Evolutionary conservation across 2,329 filamentous ascomycete species (phyloP).

Genomic region (Diaporthe eres): DNA sequence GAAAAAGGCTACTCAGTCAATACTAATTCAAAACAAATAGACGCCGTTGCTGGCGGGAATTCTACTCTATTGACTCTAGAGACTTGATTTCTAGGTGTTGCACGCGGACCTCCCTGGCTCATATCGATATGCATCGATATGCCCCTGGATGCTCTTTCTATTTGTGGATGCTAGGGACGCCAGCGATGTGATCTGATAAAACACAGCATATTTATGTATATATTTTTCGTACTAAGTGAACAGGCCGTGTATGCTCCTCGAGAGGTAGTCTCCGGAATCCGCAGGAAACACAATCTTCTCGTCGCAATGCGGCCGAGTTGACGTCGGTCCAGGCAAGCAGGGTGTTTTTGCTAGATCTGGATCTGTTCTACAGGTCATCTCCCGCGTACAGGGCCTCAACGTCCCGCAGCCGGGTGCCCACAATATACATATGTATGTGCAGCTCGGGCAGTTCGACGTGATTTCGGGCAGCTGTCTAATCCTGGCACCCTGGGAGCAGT

Average conservation of each 20-base stretch:
- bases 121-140: too few species aligned
- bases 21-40: not conserved
- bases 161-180: not conserved
- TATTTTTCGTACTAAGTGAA: not conserved
- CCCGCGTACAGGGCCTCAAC: not conserved
- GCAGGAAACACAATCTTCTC: not conserved
- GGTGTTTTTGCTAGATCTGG: not conserved
- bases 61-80: not conserved
- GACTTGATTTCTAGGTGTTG: too few species aligned
- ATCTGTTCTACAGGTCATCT: not conserved
- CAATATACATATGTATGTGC: not conserved
- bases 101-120: not conserved
- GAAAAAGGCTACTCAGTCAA: not conserved
- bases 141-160: not conserved
- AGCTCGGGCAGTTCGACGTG: slow-evolving; percentile 7
- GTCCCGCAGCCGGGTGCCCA: not conserved
- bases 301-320: not conserved
- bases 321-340: not conserved
- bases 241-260: not conserved
- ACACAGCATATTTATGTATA: too few species aligned
- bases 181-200: not conserved
- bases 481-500: not conserved
- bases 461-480: slow-evolving; percentile 22
- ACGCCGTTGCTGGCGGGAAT: not conserved
- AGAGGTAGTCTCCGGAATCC: not conserved